phyloP scores from a whole-genome alignment of 768 basidiomycete genomes.

The Serendipita indica region DNA sequence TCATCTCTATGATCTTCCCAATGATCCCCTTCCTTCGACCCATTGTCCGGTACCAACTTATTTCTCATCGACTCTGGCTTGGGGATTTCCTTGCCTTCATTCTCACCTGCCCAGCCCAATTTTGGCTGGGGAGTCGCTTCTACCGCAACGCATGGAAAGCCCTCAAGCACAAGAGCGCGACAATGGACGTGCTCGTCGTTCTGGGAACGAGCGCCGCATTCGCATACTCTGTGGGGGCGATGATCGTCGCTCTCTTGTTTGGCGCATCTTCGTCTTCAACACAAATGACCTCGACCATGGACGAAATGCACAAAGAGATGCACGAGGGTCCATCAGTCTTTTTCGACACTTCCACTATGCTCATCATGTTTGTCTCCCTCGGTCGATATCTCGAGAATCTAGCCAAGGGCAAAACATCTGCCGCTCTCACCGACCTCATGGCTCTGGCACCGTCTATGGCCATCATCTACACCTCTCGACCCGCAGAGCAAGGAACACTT shows the following conservation, averaged over 20 bases:
- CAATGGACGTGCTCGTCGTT: conserved; percentile 97
- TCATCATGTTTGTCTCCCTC: conserved; percentile 91
- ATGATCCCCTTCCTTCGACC: conserved; percentile 45
- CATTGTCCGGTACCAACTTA: conserved; percentile 36
- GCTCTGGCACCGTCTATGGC: conserved; percentile 89
- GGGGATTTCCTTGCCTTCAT: conserved; percentile 62
- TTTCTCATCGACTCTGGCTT: conserved; percentile 51
- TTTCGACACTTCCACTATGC: conserved; percentile 98
- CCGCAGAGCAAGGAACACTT: conserved; percentile 21
- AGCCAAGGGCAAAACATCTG: conserved; percentile 93
- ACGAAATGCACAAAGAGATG: conserved; percentile 23
- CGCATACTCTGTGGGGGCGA: conserved; percentile 63
- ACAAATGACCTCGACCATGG: conserved; percentile 33
- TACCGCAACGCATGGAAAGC: conserved; percentile 85
- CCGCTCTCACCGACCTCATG: conserved; percentile 93
- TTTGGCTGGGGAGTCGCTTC: conserved; percentile 79
- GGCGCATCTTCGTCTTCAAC: not conserved
- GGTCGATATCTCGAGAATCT: conserved; percentile 92
- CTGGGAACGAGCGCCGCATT: conserved; percentile 92
- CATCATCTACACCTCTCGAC: conserved; percentile 81
- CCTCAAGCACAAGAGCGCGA: conserved; percentile 73
- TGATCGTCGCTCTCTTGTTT: conserved; percentile 37
- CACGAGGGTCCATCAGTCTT: conserved; percentile 53
- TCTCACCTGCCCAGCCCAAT: conserved; percentile 83
- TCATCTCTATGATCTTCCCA: conserved; percentile 73